Conservation (phyloP, 1,284 basidiomycete genomes). For the Flammula alnicola region DNA sequence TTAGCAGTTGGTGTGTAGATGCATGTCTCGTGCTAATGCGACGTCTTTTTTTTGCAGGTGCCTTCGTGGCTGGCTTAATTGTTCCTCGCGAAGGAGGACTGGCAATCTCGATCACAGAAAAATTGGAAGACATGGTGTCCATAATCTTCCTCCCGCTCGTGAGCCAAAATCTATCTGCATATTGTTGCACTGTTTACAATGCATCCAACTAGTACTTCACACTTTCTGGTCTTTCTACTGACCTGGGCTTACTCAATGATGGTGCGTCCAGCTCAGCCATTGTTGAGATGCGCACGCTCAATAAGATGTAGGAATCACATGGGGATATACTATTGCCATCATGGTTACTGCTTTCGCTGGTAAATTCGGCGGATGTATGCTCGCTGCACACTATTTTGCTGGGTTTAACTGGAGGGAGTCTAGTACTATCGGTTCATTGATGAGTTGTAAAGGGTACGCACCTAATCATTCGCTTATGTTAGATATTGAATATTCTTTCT, state of each 20-base stretch:
- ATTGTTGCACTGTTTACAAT: slow-evolving; percentile 8
- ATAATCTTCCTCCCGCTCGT: slow-evolving; percentile 89
- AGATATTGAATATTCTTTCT: background rate
- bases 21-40: too few relatives aligned
- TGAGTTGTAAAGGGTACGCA: slow-evolving; percentile 92
- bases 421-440: slow-evolving; percentile 86
- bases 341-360: slow-evolving; percentile 81
- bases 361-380: slow-evolving; percentile 80
- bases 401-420: slow-evolving; percentile 85
- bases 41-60: slow-evolving; percentile 60
- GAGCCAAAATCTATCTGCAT: slow-evolving; percentile 27
- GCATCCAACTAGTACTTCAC: slow-evolving; percentile 73
- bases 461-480: background rate
- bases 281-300: background rate
- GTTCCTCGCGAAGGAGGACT: slow-evolving; percentile 90
- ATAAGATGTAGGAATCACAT: slow-evolving; percentile 72
- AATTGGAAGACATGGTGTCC: slow-evolving; percentile 83
- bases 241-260: slow-evolving; percentile 82
- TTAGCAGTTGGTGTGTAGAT: background rate
- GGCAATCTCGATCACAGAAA: slow-evolving; percentile 78
- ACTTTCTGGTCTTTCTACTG: slow-evolving; percentile 86
- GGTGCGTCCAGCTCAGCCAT: slow-evolving; percentile 41
- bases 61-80: slow-evolving; percentile 89
- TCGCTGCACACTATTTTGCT: slow-evolving; percentile 65
- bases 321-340: slow-evolving; percentile 89